These are phyloP conservation scores for Ceratobasidium sp. DNA, from an alignment of 1,284 basidiomycete genomes.

Conservation along the genomic window DNA sequence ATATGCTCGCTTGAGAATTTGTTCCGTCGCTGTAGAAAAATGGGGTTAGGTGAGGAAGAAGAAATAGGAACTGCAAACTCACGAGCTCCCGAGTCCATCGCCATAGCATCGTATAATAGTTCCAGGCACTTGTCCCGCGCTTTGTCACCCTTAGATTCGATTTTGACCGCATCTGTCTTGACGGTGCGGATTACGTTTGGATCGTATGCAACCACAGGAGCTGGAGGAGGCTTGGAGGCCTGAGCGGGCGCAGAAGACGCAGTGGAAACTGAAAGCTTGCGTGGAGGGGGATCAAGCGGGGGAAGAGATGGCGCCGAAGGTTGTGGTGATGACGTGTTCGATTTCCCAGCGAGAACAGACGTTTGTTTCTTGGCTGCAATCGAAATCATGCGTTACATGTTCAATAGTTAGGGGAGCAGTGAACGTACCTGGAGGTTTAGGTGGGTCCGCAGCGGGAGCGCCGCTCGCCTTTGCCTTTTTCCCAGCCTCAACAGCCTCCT, in stretches of 20 bases:
- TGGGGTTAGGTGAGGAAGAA: background rate
- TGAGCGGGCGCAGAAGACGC: conserved; percentile 24
- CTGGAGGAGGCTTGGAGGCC: conserved; percentile 30
- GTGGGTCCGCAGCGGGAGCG: conserved; percentile 34
- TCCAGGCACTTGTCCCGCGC: conserved; percentile 91
- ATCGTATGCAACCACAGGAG: conserved; percentile 36
- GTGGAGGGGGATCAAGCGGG: conserved; percentile 29
- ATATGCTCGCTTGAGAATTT: conserved; percentile 71
- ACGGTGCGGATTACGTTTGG: conserved; percentile 65
- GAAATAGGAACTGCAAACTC: conserved; percentile 60
- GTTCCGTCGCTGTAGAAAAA: conserved; percentile 68
- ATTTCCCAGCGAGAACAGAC: conserved; percentile 15
- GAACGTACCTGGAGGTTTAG: conserved; percentile 39
- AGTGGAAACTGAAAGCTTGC: conserved; percentile 39
- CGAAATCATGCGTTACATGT: too few relatives aligned
- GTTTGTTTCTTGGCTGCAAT: conserved; percentile 26
- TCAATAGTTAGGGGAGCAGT: background rate
- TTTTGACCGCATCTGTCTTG: conserved; percentile 77
- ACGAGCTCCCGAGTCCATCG: conserved; percentile 88
- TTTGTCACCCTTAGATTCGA: conserved; percentile 73
- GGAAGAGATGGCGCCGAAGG: conserved; percentile 41
- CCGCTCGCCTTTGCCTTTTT: conserved; percentile 67
- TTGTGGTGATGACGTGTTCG: conserved; percentile 32
- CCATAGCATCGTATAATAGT: conserved; percentile 92
- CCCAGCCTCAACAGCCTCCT: conserved; percentile 82